Evolutionary conservation across 1,284 basidiomycete genomes (phyloP), one percentile per base, ranked within the genome.

Genomic region (Caloboletus inedulis): DNA sequence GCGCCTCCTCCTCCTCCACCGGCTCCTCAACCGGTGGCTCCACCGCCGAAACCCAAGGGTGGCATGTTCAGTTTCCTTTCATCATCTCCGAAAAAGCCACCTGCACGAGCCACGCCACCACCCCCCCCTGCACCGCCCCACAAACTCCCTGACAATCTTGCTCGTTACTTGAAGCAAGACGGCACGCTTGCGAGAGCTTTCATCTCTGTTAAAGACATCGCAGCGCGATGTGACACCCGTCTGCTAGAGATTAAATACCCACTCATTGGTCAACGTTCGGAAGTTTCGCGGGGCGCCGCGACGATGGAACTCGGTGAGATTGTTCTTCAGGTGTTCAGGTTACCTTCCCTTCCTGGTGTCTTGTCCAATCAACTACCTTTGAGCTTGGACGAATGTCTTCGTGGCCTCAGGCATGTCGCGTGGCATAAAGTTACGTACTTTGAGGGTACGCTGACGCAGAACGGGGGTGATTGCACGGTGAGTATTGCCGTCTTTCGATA

Each of bases 381-480:
- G 68, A 94, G 89, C 63, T 76, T 98, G 64, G 94, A 96, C 53
- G 96, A 98, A 65, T 94, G 92, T 62, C 80, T 89, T 62, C 80
- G 89, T n/a, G 94, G 95, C 0, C 75, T 99, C 62, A 76, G 91
- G 53, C 85, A 94, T 63, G 85, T 93, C 53, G 84, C 85, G 39
- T 97, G 94, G 94, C 93, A 96, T 68, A 91, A 94, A 72, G 81
- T 88, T 53, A 89, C 89, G 43, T 94, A 95, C 68, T 90, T 89
- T 70, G 88, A 95, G 69, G 94, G 95, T n/a, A 87, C 85, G 0
- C 71, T 99, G 62, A 99, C 96, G 13, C 96, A 99, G 74, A 83
- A 82, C 55, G 96, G 96, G 5, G 96, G 94, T n/a, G 96, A 97
- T 70, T 97, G 94, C 66, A 80, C 74, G 53, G 94, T 95, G 70